Evolutionary conservation across 129 eudicot species (phyloP).

Genomic region (Calendula officinalis): DNA sequence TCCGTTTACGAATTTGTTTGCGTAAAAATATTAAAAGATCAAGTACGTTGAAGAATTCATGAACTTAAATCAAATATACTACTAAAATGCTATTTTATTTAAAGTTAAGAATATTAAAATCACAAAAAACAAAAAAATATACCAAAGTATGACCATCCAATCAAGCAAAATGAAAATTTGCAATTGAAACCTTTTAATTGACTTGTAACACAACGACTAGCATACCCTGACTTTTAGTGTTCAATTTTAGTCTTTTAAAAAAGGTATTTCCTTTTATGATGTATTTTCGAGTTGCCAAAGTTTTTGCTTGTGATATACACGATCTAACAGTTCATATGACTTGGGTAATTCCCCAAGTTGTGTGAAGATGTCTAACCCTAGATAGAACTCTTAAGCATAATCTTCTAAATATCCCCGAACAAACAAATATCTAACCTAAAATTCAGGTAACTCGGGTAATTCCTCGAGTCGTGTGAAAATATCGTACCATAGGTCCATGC

Average conservation of each 20-base stretch:
- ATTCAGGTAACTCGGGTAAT: slow-evolving; percentile 55
- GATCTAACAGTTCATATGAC: no score
- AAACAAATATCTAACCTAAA: slow-evolving; percentile 29
- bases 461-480: slow-evolving; percentile 54
- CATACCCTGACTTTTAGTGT: background rate
- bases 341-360: no score
- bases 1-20: no score
- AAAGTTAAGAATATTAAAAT: background rate
- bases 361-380: background rate
- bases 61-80: background rate
- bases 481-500: slow-evolving; percentile 69
- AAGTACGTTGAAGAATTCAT: no score
- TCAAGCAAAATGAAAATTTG: slow-evolving; percentile 9
- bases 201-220: slow-evolving; percentile 8
- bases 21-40: no score
- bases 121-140: background rate
- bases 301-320: no score
- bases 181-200: slow-evolving; percentile 23
- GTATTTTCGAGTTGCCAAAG: background rate
- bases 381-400: background rate
- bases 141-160: slow-evolving; percentile 14
- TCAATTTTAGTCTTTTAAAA: background rate
- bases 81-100: background rate
- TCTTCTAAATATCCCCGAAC: background rate
- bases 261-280: background rate